Conservation (phyloP, 257 asterid genomes). For the Penstemon davidsonii region DNA sequence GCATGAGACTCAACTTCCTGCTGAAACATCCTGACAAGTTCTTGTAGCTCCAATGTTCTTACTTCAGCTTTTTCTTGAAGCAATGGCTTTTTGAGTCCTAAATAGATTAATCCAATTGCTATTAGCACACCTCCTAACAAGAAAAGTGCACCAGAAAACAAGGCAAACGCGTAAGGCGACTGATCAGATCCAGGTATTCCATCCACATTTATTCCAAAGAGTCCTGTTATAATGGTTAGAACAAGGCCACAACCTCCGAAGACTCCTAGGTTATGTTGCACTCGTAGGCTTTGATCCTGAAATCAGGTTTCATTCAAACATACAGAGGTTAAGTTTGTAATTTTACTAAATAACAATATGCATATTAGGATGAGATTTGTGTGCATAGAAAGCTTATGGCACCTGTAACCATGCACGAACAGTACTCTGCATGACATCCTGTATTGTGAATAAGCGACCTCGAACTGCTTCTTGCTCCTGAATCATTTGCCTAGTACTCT, state of each 20-base stretch:
- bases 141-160: constrained; percentile 32
- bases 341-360: background rate
- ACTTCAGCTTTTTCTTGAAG: constrained; percentile 37
- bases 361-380: background rate
- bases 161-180: constrained; percentile 42
- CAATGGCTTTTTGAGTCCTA: constrained; percentile 40
- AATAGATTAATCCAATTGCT: constrained; percentile 37
- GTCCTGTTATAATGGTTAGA: constrained; percentile 40
- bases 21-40: constrained; percentile 41
- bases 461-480: constrained; percentile 60
- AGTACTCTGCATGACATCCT: constrained; percentile 51
- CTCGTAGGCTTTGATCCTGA: constrained; percentile 45
- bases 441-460: constrained; percentile 46
- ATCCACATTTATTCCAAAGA: constrained; percentile 44
- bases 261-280: constrained; percentile 45
- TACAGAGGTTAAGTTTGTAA: background rate
- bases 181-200: constrained; percentile 39
- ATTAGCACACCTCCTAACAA: constrained; percentile 39
- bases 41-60: constrained; percentile 44
- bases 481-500: constrained; percentile 49
- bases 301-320: background rate
- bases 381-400: constrained; percentile 7
- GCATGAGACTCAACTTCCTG: constrained; percentile 51
- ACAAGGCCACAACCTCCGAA: constrained; percentile 48
- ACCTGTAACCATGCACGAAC: constrained; percentile 55